Conservation (phyloP, 768 basidiomycete species). For the Strobilomyces dryophilus region DNA sequence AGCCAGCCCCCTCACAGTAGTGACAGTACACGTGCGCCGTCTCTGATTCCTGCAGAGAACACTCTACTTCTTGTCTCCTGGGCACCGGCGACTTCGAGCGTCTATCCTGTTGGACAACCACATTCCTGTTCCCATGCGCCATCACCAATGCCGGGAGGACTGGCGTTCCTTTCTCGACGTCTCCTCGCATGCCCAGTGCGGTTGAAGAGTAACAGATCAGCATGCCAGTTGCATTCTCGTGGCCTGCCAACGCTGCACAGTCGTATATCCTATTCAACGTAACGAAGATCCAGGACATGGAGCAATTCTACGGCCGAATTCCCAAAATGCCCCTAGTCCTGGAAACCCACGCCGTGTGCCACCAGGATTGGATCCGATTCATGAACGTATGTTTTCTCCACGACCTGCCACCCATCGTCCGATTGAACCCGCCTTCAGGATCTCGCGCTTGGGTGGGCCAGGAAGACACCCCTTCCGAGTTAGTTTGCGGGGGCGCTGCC, state of each 20-base stretch:
- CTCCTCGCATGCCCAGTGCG: constrained; percentile 26
- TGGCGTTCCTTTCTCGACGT: constrained; percentile 23
- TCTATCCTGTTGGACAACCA: constrained; percentile 55
- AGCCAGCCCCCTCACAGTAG: constrained; percentile 17
- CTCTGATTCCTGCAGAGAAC: constrained; percentile 28
- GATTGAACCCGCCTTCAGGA: constrained; percentile 42
- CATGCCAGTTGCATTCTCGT: constrained; percentile 70
- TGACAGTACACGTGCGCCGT: constrained; percentile 26
- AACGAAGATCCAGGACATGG: constrained; percentile 75
- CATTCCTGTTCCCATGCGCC: constrained; percentile 42
- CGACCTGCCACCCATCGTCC: background rate
- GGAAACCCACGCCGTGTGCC: constrained; percentile 69
- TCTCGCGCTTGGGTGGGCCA: constrained; percentile 69
- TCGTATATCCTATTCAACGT: constrained; percentile 66
- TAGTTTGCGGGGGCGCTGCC: constrained; percentile 46
- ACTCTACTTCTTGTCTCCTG: constrained; percentile 30
- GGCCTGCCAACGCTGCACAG: constrained; percentile 63
- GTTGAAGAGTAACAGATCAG: constrained; percentile 41
- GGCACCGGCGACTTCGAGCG: constrained; percentile 21
- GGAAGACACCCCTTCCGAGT: constrained; percentile 64
- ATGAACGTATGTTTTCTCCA: constrained; percentile 52
- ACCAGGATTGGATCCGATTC: constrained; percentile 76
- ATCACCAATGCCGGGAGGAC: constrained; percentile 49
- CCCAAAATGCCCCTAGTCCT: constrained; percentile 73
- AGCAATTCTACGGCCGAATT: constrained; percentile 59